Evolutionary conservation across 768 basidiomycete species (phyloP).

Genomic region (Crassisporium funariophilum): DNA sequence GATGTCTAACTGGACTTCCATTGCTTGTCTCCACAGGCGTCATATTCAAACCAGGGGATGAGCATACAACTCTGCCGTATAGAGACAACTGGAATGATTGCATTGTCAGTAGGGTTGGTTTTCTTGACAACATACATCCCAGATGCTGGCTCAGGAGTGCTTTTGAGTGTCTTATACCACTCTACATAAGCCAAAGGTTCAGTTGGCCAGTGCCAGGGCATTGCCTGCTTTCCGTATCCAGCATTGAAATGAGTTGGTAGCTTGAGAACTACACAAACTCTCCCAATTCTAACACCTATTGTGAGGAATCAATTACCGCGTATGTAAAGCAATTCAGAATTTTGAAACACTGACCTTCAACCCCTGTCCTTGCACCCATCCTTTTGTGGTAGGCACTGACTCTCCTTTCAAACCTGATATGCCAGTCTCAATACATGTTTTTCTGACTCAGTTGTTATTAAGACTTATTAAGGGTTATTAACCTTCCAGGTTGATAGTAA

Average conservation of each 20-base stretch:
- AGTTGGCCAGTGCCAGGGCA: constrained; percentile 2
- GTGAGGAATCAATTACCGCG: no score
- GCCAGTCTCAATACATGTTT: no score
- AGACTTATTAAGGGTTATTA: no score
- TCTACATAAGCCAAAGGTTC: constrained; percentile 11
- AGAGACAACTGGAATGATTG: constrained; percentile 1
- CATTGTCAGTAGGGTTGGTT: neutral
- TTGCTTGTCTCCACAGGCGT: neutral
- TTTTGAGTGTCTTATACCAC: constrained; percentile 5
- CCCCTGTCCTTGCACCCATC: no score
- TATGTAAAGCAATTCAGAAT: no score
- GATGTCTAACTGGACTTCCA: neutral
- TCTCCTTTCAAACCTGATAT: no score
- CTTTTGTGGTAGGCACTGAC: no score
- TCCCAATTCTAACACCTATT: no score
- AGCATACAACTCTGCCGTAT: constrained; percentile 9
- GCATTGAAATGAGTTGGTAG: constrained; percentile 4
- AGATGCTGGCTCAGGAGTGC: neutral
- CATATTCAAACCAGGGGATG: constrained; percentile 1
- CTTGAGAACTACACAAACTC: constrained; percentile 7
- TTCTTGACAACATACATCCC: constrained; percentile 11
- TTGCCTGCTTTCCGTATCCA: neutral
- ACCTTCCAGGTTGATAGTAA: no score
- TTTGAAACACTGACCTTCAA: no score
- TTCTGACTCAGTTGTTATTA: no score